Percentiles rank a stretch among this genome's conserved stretches.
phyloP scores from a whole-genome alignment of 208 protist species.

The Acanthamoeba divionensis region DNA sequence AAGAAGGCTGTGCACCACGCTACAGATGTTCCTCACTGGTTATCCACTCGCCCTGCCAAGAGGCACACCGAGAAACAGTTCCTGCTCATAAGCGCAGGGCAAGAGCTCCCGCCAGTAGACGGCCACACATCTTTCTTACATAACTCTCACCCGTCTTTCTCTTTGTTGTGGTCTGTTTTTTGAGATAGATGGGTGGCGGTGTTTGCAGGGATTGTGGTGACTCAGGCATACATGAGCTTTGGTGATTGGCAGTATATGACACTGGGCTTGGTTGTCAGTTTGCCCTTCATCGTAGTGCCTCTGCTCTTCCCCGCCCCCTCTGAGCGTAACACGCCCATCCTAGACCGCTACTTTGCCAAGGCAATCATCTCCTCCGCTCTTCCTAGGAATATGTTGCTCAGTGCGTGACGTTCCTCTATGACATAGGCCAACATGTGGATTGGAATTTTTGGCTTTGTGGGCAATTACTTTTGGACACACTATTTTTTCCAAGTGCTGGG shows the following conservation, averaged over 20 bases:
- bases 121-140: neutral
- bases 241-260: conserved; percentile 45
- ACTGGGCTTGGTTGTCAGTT: neutral
- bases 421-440: conserved; percentile 72
- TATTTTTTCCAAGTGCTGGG: conserved; percentile 74
- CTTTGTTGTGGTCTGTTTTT: neutral
- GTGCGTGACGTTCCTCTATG: neutral
- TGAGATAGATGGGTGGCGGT: no score
- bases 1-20: neutral
- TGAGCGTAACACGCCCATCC: conserved; percentile 51
- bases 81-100: neutral
- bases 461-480: conserved; percentile 79
- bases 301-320: conserved; percentile 53
- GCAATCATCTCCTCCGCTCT: neutral
- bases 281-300: conserved; percentile 57
- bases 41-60: neutral
- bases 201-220: neutral
- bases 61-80: neutral
- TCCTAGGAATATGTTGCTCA: neutral
- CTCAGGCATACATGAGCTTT: conserved; percentile 41
- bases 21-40: neutral
- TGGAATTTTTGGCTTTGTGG: conserved; percentile 69
- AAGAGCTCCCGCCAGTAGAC: no score
- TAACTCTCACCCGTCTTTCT: neutral
- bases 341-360: conserved; percentile 50